phyloP scores from a whole-genome alignment of 805 yeast genomes.

The Saccharomycopsis guyanensis region DNA sequence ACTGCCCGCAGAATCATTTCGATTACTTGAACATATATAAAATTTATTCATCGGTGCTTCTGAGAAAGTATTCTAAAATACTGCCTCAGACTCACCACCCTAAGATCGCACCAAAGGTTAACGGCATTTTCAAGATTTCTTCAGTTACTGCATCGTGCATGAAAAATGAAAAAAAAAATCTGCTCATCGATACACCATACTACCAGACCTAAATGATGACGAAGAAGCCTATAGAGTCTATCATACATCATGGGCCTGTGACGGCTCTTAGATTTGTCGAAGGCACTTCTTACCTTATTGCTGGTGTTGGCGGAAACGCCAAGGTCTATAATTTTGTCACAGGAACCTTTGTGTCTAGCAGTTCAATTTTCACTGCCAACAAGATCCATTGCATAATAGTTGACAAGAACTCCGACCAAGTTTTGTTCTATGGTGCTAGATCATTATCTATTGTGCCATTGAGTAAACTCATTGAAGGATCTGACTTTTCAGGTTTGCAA shows the following conservation, averaged over 20 bases:
- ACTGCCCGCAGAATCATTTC: too few relatives aligned
- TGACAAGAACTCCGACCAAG: conserved; percentile 24
- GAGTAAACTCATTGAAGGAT: conserved; percentile 25
- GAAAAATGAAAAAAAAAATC: background rate
- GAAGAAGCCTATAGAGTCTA: background rate
- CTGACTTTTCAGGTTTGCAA: conserved; percentile 28
- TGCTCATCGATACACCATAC: background rate
- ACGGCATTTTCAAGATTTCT: too few relatives aligned
- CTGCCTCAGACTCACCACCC: too few relatives aligned
- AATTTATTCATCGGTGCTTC: too few relatives aligned
- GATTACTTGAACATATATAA: too few relatives aligned
- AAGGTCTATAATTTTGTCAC: conserved; percentile 5
- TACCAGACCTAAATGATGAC: background rate
- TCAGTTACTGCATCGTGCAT: too few relatives aligned
- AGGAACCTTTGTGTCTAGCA: conserved; percentile 22
- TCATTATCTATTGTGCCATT: conserved; percentile 44
- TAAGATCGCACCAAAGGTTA: too few relatives aligned
- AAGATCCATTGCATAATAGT: conserved; percentile 75
- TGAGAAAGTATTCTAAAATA: too few relatives aligned
- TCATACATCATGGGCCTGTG: conserved; percentile 16
- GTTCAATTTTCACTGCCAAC: conserved; percentile 54
- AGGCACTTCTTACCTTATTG: conserved; percentile 5
- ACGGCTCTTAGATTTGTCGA: conserved; percentile 15
- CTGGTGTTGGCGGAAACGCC: conserved; percentile 12
- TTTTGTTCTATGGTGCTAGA: conserved; percentile 62